A percentile compares a stretch with the other conserved stretches of the same genome.
Conservation (phyloP, 2,329 filamentous ascomycete species). For the Hymenoscyphus infarciens region DNA sequence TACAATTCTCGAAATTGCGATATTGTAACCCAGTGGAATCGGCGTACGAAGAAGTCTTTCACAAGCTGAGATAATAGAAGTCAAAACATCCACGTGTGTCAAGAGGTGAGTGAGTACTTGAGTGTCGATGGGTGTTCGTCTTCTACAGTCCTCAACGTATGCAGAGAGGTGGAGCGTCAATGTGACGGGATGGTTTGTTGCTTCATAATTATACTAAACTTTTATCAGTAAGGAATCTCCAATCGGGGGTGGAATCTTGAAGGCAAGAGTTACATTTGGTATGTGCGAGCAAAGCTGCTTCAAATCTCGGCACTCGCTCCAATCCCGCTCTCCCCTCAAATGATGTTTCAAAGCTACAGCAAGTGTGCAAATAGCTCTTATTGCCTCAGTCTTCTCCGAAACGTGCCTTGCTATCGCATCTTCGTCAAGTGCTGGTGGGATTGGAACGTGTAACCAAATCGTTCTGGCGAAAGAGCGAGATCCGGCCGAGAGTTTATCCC, state of each 20-base stretch:
- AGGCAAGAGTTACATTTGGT: too few relatives aligned
- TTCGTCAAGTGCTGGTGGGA: not conserved
- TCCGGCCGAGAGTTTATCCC: constrained; percentile 18
- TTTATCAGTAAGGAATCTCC: too few relatives aligned
- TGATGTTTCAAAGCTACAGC: too few relatives aligned
- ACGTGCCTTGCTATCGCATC: not conserved
- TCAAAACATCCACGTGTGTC: constrained; percentile 26
- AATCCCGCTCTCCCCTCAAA: too few relatives aligned
- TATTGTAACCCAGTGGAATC: constrained; percentile 29
- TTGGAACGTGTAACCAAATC: constrained; percentile 19
- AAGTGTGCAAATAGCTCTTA: constrained; percentile 4
- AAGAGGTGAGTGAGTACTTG: constrained; percentile 30
- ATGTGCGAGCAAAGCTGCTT: too few relatives aligned
- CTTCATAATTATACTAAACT: too few relatives aligned
- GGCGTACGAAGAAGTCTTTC: constrained; percentile 28
- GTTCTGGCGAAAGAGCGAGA: constrained; percentile 21
- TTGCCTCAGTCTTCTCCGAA: constrained; percentile 8
- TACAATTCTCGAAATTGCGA: constrained; percentile 28
- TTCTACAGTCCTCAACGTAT: constrained; percentile 21
- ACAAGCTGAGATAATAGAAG: constrained; percentile 26
- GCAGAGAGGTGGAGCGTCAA: constrained; percentile 23
- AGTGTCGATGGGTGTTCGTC: constrained; percentile 21
- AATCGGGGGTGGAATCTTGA: too few relatives aligned
- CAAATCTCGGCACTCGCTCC: too few relatives aligned
- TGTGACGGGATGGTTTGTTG: too few relatives aligned